Base-by-base conservation (phyloP, 2,329 filamentous ascomycete genomes). In the Alternaria arborescens region DNA sequence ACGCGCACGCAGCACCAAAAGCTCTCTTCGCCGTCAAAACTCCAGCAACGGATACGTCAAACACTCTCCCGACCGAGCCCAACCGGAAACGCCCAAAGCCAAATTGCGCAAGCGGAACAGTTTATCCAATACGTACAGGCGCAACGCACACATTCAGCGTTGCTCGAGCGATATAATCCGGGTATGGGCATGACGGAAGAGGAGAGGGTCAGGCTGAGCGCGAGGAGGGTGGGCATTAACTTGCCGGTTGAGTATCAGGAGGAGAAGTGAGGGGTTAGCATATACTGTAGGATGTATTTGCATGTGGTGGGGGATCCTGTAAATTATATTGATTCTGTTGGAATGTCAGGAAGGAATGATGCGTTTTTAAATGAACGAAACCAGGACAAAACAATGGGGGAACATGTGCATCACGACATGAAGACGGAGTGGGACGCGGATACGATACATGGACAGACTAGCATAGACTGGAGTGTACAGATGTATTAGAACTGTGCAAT, bases 121-220 rank as follows among this genome's bases (percentile, higher is more conserved):
- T 88, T 93, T 68, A 80, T 93, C 26, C 86, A 88, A 58, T 98
- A 97, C 77, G 85, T 95, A 20, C 87, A 88, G 70, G 90, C 94
- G n/a, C 95, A 99, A 82, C 85, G 94, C 53, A 87, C 87, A 76
- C 97, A 98, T 78, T 86, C 88, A 26, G 89, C 88, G 16, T 82
- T 98, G 43, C 78, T 98, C 38, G 94, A 97, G 80, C 86, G 94
- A 70, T 98, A 99, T 81, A 98, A 98, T 78, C 93, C 93, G 0
- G 93, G 94, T 18, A 92, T 96, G 88, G 87, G 88, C 68, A 92
- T 97, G 90, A 88, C 91, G 67, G 90, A 96, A 80, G 85, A 89
- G 75, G 94, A 98, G 82, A 85, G 92, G 62, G 89, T 97, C 42
- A 83, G 92, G 59, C 82, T 97, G 82, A 91, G 91, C 55, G 95